Percentiles rank a stretch among this genome's conserved stretches.
These are phyloP conservation scores for Teratosphaeria gauchensis DNA, from an alignment of 2,329 filamentous ascomycete species.

Conservation along the genomic window DNA sequence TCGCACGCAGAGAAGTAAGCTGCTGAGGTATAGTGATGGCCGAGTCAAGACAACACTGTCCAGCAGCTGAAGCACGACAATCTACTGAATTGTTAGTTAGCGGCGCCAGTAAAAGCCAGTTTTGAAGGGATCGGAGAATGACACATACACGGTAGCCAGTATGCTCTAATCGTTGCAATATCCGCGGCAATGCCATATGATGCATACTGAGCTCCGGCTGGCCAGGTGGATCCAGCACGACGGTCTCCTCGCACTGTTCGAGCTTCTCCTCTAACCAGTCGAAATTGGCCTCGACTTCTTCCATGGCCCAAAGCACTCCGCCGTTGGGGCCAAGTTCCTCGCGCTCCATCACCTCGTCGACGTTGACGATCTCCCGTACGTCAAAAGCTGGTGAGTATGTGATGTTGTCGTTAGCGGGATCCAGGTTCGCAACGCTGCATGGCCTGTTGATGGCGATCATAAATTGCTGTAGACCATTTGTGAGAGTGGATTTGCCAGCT, in stretches of 20 bases:
- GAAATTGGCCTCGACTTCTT: conserved; percentile 88
- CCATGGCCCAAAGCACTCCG: conserved; percentile 82
- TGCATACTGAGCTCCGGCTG: conserved; percentile 97
- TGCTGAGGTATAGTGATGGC: conserved; percentile 89
- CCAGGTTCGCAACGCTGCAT: conserved; percentile 90
- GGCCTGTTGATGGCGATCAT: conserved; percentile 90
- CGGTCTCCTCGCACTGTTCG: conserved; percentile 70
- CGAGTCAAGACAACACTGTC: conserved; percentile 90
- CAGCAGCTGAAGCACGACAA: conserved; percentile 86
- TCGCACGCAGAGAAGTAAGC: conserved; percentile 81
- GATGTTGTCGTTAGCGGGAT: conserved; percentile 90
- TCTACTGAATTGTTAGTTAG: conserved; percentile 46
- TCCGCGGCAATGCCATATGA: conserved; percentile 81
- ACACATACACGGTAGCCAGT: conserved; percentile 73
- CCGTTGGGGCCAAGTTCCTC: conserved; percentile 89
- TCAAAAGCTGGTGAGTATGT: conserved; percentile 84
- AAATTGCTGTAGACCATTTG: conserved; percentile 98
- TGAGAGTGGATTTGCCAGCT: conserved; percentile 93
- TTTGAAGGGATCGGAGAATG: conserved; percentile 2
- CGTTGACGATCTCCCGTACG: conserved; percentile 75
- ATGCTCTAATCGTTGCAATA: conserved; percentile 85
- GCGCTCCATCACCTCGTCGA: conserved; percentile 91
- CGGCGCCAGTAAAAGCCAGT: conserved; percentile 1
- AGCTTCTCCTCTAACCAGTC: conserved; percentile 82
- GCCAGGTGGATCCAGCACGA: conserved; percentile 92